Evolutionary conservation across 2,329 filamentous ascomycete genomes (phyloP).

Genomic region (Cryphonectria parasitica): DNA sequence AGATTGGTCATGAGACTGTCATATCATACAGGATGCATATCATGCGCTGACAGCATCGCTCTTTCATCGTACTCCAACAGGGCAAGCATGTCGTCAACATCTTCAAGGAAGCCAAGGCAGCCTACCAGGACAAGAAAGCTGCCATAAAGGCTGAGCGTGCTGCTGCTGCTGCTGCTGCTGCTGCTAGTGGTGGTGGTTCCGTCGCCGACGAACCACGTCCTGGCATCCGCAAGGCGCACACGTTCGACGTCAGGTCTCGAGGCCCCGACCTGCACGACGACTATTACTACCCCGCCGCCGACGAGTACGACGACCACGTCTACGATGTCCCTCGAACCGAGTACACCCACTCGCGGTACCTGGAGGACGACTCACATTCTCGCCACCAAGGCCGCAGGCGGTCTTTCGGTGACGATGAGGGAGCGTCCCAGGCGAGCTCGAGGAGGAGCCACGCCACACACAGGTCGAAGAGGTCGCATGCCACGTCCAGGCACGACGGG

Average conservation of each 20-base stretch:
- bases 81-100: slow-evolving; percentile 88
- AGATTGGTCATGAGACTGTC: too few relatives aligned
- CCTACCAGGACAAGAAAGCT: slow-evolving; percentile 86
- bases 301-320: slow-evolving; percentile 34
- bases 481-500: slow-evolving; percentile 1
- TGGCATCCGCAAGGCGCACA: slow-evolving; percentile 62
- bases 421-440: slow-evolving; percentile 21
- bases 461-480: slow-evolving; percentile 12
- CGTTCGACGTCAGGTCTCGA: slow-evolving; percentile 46
- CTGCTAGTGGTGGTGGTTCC: slow-evolving; percentile 21
- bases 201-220: slow-evolving; percentile 29
- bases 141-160: slow-evolving; percentile 70
- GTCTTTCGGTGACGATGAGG: slow-evolving; percentile 31
- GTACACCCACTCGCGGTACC: slow-evolving; percentile 25
- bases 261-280: slow-evolving; percentile 38
- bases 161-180: slow-evolving; percentile 28
- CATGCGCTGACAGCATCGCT: slow-evolving; percentile 5
- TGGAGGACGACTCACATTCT: slow-evolving; percentile 36
- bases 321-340: slow-evolving; percentile 32
- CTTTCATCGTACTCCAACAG: slow-evolving; percentile 47
- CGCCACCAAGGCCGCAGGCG: slow-evolving; percentile 31
- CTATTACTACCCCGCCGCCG: slow-evolving; percentile 30
- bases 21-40: neutral
- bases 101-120: slow-evolving; percentile 88
- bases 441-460: slow-evolving; percentile 25